Percentiles rank a stretch among this genome's conserved stretches.
These are phyloP conservation scores for Jatropha curcas DNA, from an alignment of 345 rosid genomes.

Conservation along the genomic window DNA sequence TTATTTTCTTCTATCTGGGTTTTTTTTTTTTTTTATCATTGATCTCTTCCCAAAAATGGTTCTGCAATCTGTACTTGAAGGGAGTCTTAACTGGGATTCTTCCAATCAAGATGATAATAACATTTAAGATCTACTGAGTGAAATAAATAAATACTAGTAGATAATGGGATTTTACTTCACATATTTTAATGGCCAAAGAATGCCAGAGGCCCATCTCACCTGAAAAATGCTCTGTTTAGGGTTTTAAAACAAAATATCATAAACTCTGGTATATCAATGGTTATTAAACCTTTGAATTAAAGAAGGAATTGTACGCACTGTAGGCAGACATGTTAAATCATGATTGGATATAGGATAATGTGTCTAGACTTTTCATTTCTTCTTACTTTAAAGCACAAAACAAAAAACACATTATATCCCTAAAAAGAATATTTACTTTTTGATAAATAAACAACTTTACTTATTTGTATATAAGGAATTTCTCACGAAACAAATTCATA, in stretches of 20 bases:
- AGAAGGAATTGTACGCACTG: conserved; percentile 1
- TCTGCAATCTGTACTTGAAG: not conserved
- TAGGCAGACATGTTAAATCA: conserved; percentile 20
- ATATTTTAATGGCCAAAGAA: not conserved
- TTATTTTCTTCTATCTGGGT: not conserved
- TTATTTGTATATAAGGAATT: not conserved
- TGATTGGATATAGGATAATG: conserved; percentile 18
- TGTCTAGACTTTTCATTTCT: not conserved
- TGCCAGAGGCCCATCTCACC: not conserved
- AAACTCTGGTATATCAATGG: not conserved
- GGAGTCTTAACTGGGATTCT: not conserved
- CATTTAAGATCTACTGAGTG: not conserved
- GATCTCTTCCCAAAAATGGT: conserved; percentile 5
- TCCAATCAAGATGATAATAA: not conserved
- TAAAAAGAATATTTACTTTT: conserved; percentile 8
- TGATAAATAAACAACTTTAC: not conserved
- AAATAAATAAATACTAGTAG: not conserved
- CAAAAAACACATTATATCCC: not conserved
- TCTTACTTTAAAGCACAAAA: not conserved
- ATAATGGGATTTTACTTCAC: not conserved
- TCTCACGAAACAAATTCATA: not conserved
- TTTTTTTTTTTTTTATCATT: no score
- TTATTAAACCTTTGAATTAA: conserved; percentile 10
- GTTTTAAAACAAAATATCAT: not conserved
- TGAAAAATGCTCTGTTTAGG: not conserved